Evolutionary conservation across 2,329 filamentous ascomycete species (phyloP).

Genomic region (Davidsoniella virescens): DNA sequence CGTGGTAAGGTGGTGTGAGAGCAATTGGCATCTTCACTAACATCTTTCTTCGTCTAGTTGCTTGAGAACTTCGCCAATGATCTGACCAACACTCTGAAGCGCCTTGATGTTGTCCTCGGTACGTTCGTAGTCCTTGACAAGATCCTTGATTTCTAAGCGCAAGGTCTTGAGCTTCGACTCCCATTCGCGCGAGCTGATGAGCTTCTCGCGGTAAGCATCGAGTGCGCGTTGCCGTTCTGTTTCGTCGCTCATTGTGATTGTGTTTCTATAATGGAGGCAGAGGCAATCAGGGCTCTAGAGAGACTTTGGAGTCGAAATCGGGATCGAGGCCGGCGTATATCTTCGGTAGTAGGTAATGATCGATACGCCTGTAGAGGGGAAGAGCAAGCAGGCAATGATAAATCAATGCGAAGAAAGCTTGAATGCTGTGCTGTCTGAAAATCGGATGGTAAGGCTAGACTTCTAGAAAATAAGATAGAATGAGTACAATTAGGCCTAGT

Average conservation of each 20-base stretch:
- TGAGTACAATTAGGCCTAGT: neutral
- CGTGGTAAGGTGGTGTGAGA: conserved; percentile 13
- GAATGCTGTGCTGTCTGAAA: no score
- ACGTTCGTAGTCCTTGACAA: conserved; percentile 88
- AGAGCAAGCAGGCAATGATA: no score
- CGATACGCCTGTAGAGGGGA: neutral
- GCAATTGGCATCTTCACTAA: conserved; percentile 29
- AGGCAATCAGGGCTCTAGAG: neutral
- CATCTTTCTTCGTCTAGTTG: conserved; percentile 98
- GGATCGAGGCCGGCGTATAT: no score
- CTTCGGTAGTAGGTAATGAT: neutral
- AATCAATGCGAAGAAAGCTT: no score
- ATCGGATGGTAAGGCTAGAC: no score
- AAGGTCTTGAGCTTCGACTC: conserved; percentile 93
- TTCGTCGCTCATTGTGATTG: conserved; percentile 22
- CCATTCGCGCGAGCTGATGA: conserved; percentile 94
- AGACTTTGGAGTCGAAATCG: neutral
- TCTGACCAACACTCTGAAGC: conserved; percentile 94
- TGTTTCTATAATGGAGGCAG: neutral
- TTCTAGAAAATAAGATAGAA: neutral
- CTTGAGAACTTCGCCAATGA: conserved; percentile 97
- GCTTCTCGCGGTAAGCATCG: conserved; percentile 60
- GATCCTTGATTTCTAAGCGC: conserved; percentile 85
- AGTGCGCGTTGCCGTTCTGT: conserved; percentile 53
- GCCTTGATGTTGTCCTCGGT: conserved; percentile 99